These are phyloP conservation scores for Cyberlindnera meyerae DNA, from an alignment of 805 yeast genomes.

Conservation along the genomic window DNA sequence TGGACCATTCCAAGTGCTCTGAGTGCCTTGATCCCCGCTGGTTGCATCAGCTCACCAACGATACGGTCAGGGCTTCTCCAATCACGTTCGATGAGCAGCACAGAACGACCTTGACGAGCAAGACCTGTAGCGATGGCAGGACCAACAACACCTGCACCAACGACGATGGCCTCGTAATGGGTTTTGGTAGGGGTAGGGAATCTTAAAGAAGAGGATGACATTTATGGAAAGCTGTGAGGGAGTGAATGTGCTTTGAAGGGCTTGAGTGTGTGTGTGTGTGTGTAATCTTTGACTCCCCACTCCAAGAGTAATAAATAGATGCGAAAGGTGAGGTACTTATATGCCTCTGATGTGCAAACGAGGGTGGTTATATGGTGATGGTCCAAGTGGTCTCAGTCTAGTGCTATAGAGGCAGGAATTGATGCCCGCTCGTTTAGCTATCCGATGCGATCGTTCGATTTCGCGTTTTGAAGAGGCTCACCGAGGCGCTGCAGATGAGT, in stretches of 20 bases:
- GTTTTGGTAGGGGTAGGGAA: not conserved
- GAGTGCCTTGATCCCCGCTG: constrained; percentile 88
- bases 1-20: constrained; percentile 77
- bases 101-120: constrained; percentile 86
- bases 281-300: no score
- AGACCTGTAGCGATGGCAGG: constrained; percentile 87
- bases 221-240: no score
- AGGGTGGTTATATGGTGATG: no score
- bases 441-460: constrained; percentile 3
- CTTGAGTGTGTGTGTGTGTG: no score
- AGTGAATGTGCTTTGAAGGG: no score
- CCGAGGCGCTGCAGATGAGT: no score
- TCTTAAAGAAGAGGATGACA: not conserved
- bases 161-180: constrained; percentile 73
- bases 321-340: no score
- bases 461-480: no score
- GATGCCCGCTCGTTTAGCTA: not conserved
- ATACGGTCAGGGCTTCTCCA: constrained; percentile 92
- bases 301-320: no score
- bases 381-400: no score
- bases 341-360: no score
- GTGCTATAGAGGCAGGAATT: no score
- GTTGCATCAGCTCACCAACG: constrained; percentile 96
- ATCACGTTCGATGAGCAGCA: constrained; percentile 73
- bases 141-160: constrained; percentile 99